Base-by-base conservation (phyloP, 2,329 filamentous ascomycete genomes). In the Exophiala xenobiotica region DNA sequence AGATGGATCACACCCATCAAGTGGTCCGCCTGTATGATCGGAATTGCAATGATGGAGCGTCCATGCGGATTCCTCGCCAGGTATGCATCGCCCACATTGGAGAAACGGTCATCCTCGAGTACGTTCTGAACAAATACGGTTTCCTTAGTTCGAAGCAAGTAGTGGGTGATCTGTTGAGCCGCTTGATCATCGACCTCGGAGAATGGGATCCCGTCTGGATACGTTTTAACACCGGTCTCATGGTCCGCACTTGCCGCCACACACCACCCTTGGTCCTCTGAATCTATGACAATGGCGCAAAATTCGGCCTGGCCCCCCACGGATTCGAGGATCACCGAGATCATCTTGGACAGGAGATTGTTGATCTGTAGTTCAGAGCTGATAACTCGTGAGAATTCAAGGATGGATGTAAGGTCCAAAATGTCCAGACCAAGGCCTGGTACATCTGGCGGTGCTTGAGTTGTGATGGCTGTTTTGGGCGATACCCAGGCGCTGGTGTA, bases 331-430 rank as follows among this genome's bases (percentile, higher is more conserved):
- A 85, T 83, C 54, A 85, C 84, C 49, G 79, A 78, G 12, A 80
- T 79, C 75, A 86, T 82, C 65, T 83, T 84, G 2, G 76, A 74
- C 49, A 85, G 70, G 3, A 86, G 71, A 43, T 78, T 79, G 53
- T 85, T 81, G 35, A 85, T 79, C 54, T 83, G 77, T 12, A 86
- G 71, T 61, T 85, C 82, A 11, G 81, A 84, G 5, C 82, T 85
- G 58, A 86, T 76, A 4, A 85, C 74, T 63, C 85, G 82, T 47
- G 79, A 83, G 20, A 81, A 83, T 59, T 85, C 80, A 3, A 86
- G 71, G 39, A 86, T 85, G 35, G 78, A 81, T 2, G 79, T 79
- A 12, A 85, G 64, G 63, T 85, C 82, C 48, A 86, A 78, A 63
- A 86, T 83, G 61, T 85, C 82, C 50, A 78, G 63, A 27, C 74